Evolutionary conservation across 192 early-diverging fungal species (phyloP), one percentile per base, ranked within the genome.

Genomic region (Irineochytrium annulatum): DNA sequence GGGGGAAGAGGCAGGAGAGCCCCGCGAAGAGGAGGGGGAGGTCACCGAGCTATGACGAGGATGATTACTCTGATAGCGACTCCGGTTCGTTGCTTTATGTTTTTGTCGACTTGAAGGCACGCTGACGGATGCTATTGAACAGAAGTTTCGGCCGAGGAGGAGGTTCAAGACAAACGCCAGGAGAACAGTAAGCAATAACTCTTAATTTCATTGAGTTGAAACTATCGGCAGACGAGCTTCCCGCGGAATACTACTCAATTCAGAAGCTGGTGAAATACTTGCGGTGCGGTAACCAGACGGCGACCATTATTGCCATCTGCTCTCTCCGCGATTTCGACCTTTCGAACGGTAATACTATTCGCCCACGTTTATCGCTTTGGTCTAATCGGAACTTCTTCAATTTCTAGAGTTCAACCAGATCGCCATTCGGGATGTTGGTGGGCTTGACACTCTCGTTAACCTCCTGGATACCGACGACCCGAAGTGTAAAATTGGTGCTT

Each of bases 291-390:
- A 85, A 85, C 66, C 83, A 81, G 56, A 85, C 80, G 3, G 83
- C 83, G 2, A 85, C 83, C 30, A 82, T 85, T 43, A 85, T 85
- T 52, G 83, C 83, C 45, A 82, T 85, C 26, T 85, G 83, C 63
- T 79, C 77, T 3, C 60, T 85, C 3, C 45, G 80, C 16, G 83
- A 85, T 62, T 85, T 84, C 60, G 83, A 85, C 61, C 59, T 85
- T n/a, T 65, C 60, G 27, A 81, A 84, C 53, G 79, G 76, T 77
- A 52, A 31, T 0, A 31, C 24, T 16, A 1, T 1, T 59, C 17
- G 26, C 27, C 57, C 14, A 28, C 2, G 5, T 31, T 17, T 1
- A 55, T 55, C 11, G 11, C 14, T 56, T 11, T 3, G 44, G 19
- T 3, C 44, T 43, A 20, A 60, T 56, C 6, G 20, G 16, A 59